Conservation (phyloP, 177 flowering plant genomes). For the Vitis hybrid region DNA sequence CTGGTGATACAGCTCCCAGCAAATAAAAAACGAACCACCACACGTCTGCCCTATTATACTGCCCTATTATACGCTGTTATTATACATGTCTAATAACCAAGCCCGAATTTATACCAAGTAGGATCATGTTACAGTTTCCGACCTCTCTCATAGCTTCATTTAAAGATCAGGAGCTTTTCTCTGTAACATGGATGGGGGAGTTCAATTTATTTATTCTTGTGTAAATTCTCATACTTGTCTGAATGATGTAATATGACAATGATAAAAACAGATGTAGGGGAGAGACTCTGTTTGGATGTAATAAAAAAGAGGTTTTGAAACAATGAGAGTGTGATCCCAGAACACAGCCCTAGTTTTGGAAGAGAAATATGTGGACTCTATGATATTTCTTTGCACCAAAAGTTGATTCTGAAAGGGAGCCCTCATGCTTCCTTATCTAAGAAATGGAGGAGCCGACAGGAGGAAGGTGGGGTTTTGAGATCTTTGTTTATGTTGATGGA, state of each 20-base stretch:
- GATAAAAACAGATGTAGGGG: conserved; percentile 1
- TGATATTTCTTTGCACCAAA: neutral
- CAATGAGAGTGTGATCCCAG: too few relatives aligned
- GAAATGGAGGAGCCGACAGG: conserved; percentile 3
- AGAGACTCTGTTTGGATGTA: conserved; percentile 2
- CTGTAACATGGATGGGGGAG: conserved; percentile 13
- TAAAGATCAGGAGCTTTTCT: conserved; percentile 1
- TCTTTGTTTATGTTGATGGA: conserved; percentile 5
- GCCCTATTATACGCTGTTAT: neutral
- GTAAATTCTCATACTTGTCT: conserved; percentile 19
- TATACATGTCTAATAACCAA: conserved; percentile 1
- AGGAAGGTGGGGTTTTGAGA: conserved; percentile 11
- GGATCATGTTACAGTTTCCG: neutral
- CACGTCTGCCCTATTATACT: neutral
- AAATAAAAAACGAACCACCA: conserved; percentile 16
- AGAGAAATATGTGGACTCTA: neutral
- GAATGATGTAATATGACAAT: conserved; percentile 1
- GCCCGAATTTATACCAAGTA: conserved; percentile 9
- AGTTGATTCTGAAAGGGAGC: conserved; percentile 3
- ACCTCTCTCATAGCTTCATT: conserved; percentile 10
- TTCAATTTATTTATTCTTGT: conserved; percentile 24
- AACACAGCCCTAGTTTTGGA: neutral
- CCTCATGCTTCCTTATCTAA: conserved; percentile 1
- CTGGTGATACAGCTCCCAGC: conserved; percentile 39
- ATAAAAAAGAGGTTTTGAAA: too few relatives aligned